Evolutionary conservation across 495 filamentous ascomycete species (phyloP), one percentile per base, ranked within the genome.

Genomic region (Talaromyces proteolyticus): DNA sequence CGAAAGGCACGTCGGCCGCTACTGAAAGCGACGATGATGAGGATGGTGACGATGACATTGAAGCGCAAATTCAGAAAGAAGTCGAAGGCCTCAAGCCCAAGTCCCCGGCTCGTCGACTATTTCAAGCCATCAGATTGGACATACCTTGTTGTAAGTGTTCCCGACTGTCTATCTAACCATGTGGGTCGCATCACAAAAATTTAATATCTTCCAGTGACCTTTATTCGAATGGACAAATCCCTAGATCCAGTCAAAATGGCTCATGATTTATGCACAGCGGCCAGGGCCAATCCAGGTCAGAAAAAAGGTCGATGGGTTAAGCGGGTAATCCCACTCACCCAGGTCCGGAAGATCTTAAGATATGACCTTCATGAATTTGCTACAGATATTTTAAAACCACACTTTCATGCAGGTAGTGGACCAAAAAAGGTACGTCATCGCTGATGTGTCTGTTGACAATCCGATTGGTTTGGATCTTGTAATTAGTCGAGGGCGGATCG

Each of bases 201-300:
- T 42, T 38, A 45, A 22, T 38, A 47, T 39, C 22, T 34, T n/a
- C 16, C 38, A 73, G 72, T 76, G 17, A 58, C 59, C 24, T 73
- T 73, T 37, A 61, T 72, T 36, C 65, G 68, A 48, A 60, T 73
- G 8, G 68, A 73, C 49, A 67, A 76, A 19, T 88, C 91, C 6
- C 74, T 96, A 26, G 84, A 95, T 41, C 91, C 93, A 0, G 85
- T 92, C 3, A 69, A 81, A 47, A 79, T 97, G 57, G 89, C 94
- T 10, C 78, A 83, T 53, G 67, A 72, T 22, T 81, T 99, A 49
- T 92, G 88, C 64, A 57, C 66, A 47, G 87, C 94, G 46, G 79
- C 81, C 53, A 68, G 71, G 44, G 60, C 57, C 20, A 62, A 72
- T 25, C 68, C 72, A 40, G 66, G 61, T n/a, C 74, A 64, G 53